Evolutionary conservation across 805 yeast species (phyloP).

Genomic region (Pichia membranifaciens): DNA sequence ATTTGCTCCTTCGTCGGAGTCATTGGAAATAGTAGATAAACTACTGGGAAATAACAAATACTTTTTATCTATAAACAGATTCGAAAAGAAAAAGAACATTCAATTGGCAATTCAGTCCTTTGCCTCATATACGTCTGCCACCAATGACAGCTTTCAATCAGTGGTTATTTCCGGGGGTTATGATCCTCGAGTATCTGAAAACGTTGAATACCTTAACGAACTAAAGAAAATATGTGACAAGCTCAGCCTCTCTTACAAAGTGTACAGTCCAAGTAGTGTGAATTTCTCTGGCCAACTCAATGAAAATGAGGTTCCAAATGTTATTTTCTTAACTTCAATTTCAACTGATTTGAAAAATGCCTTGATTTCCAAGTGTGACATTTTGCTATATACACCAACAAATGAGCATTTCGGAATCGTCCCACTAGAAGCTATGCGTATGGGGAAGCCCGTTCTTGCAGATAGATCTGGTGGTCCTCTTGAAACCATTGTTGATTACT

Average conservation of each 20-base stretch:
- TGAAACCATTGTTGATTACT: slow-evolving; percentile 55
- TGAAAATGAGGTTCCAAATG: slow-evolving; percentile 11
- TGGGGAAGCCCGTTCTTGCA: slow-evolving; percentile 79
- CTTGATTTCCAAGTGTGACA: slow-evolving; percentile 49
- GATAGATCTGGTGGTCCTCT: slow-evolving; percentile 88
- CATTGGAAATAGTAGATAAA: slow-evolving; percentile 30
- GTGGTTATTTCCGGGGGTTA: slow-evolving; percentile 88
- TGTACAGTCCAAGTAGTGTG: neutral
- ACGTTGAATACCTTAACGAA: slow-evolving; percentile 62
- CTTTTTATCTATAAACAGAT: slow-evolving; percentile 79
- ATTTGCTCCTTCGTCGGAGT: slow-evolving; percentile 11
- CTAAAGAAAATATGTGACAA: slow-evolving; percentile 44
- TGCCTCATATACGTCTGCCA: slow-evolving; percentile 36
- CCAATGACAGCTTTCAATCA: slow-evolving; percentile 33
- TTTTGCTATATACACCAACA: slow-evolving; percentile 82
- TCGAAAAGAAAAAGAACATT: slow-evolving; percentile 80
- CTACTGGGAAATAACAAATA: slow-evolving; percentile 35
- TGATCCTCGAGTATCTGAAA: slow-evolving; percentile 70
- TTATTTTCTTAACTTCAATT: slow-evolving; percentile 70
- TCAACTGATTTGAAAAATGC: slow-evolving; percentile 57
- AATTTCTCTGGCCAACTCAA: neutral
- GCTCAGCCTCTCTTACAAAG: slow-evolving; percentile 5
- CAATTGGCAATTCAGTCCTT: slow-evolving; percentile 71
- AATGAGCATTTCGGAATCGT: slow-evolving; percentile 97
- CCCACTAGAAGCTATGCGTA: slow-evolving; percentile 90